These are phyloP conservation scores for Schizonepeta tenuifolia DNA, from an alignment of 257 asterid species.

Conservation along the genomic window DNA sequence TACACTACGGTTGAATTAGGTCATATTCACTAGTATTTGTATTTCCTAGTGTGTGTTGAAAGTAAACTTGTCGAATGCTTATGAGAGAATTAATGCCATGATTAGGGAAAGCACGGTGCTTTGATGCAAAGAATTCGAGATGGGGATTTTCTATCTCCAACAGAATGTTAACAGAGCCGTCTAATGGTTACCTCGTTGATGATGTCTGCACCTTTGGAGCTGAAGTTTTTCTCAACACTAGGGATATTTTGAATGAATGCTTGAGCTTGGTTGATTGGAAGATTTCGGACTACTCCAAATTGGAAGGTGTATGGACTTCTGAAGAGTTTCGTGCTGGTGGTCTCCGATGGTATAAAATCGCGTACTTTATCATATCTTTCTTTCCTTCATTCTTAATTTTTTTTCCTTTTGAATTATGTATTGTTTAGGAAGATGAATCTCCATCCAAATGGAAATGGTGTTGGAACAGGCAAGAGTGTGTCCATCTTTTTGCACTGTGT, in stretches of 20 bases:
- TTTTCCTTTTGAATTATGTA: no score
- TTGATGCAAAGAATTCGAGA: neutral
- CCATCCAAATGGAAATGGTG: neutral
- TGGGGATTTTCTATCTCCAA: neutral
- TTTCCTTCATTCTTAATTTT: no score
- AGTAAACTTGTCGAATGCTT: no score
- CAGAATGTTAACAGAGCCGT: neutral
- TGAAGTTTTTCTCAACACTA: neutral
- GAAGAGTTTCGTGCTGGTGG: neutral
- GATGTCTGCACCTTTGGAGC: neutral
- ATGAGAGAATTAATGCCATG: no score
- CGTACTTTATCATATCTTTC: no score
- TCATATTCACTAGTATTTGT: no score
- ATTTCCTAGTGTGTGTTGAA: no score
- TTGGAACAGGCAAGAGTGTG: neutral
- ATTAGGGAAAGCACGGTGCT: no score
- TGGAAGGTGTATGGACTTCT: neutral
- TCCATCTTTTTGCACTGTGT: neutral
- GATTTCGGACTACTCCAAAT: neutral
- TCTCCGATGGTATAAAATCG: neutral
- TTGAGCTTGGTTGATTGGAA: constrained; percentile 3
- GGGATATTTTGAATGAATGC: neutral
- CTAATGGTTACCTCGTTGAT: neutral
- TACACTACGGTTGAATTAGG: no score
- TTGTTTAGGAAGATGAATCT: constrained; percentile 13